Evolutionary conservation across 179 eudicot species (phyloP), one percentile per base, ranked within the genome.

Genomic region (Silene noctiflora): DNA sequence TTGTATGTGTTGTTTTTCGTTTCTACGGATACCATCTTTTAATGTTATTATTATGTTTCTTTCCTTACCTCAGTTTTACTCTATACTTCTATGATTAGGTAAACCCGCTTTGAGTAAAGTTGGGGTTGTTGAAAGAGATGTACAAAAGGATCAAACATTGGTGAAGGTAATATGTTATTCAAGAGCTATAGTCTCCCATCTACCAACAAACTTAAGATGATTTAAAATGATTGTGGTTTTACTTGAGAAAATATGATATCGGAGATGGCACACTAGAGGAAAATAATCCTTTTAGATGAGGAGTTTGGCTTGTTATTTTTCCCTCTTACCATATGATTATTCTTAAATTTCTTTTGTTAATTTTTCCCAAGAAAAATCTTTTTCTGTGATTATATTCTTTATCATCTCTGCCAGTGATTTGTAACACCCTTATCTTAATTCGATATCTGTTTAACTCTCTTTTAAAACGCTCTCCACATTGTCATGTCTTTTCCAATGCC

Each of bases 21-120:
- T 1, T 39, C 46, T 39, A 39, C 46, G 11, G 16, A 69, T 69
- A 14, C 55, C 61, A 31, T 44, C 42, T 29, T 20, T 69, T 33
- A 31, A 4, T 7, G 22, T 48, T 16, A 17, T 48, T 16, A 17
- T 22, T 16, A 14, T 16, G 46, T 16, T 64, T 42, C 46, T 78
- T 14, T 61, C 24, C 22, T 76, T 12, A 1, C 22, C 66, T 70
- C n/a, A 71, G 1, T 44, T 59, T 72, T 33, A 39, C n/a, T 42
- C 33, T 65, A 4, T 24, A 62, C 64, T 67, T 66, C n/a, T 25
- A 33, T 42, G 73, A 59, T 53, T 80, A 95, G 99, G 99, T 78
- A 95, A 95, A 87, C 90, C 92, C 35, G 93, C 99, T 61, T 76
- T 93, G 81, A 95, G 99, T 92, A 95, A 85, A 88, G 93, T 93